Percentiles rank a stretch among this genome's conserved stretches.
phyloP scores from a whole-genome alignment of 176 grass and related monocot species.

The Alloteropsis semialata region DNA sequence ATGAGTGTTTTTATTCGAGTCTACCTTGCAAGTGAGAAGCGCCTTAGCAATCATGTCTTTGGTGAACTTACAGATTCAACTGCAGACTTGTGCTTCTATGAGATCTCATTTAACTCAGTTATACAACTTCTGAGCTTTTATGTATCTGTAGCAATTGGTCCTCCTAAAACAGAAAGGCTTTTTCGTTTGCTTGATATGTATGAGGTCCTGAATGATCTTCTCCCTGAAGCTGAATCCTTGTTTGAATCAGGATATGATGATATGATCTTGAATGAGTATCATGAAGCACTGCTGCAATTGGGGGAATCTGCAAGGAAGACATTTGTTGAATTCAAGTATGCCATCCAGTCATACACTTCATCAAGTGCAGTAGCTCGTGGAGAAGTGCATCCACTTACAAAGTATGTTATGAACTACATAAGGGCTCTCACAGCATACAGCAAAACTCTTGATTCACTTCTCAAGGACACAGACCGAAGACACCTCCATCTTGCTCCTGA shows the following conservation, averaged over 20 bases:
- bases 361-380: constrained; percentile 55
- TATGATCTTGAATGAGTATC: constrained; percentile 70
- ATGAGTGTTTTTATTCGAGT: constrained; percentile 62
- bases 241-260: constrained; percentile 47
- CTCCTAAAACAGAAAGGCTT: constrained; percentile 68
- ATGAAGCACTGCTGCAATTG: constrained; percentile 67
- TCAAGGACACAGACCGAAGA: constrained; percentile 49
- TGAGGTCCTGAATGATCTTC: constrained; percentile 56
- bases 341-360: constrained; percentile 60
- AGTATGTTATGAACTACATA: constrained; percentile 99
- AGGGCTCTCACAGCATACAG: constrained; percentile 66
- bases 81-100: constrained; percentile 69
- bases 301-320: constrained; percentile 57
- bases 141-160: constrained; percentile 59
- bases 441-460: constrained; percentile 70
- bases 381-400: constrained; percentile 72
- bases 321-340: constrained; percentile 68
- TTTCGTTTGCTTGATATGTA: constrained; percentile 89
- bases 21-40: constrained; percentile 82
- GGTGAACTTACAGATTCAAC: constrained; percentile 54
- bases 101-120: constrained; percentile 70
- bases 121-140: constrained; percentile 73
- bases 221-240: constrained; percentile 57
- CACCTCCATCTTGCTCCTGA: constrained; percentile 31
- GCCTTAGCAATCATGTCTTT: constrained; percentile 69